phyloP scores from a whole-genome alignment of 2,329 filamentous ascomycete genomes.

The Periconia digitata region DNA sequence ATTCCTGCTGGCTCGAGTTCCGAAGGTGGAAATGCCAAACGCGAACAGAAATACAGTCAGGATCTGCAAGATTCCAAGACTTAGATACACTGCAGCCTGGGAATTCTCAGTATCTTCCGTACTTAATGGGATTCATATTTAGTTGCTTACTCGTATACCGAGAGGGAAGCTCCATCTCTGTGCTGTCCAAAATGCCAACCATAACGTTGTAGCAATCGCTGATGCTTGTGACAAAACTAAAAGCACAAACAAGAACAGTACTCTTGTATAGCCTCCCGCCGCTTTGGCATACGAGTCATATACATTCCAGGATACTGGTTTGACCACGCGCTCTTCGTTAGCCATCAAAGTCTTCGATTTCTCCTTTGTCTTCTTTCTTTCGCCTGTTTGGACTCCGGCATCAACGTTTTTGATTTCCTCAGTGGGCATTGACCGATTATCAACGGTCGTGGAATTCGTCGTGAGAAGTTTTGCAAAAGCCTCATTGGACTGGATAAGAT shows the following conservation, averaged over 20 bases:
- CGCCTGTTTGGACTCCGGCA: constrained; percentile 60
- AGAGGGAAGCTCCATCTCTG: too few species aligned
- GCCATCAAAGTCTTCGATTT: constrained; percentile 66
- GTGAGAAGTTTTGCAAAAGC: constrained; percentile 82
- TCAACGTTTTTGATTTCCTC: constrained; percentile 54
- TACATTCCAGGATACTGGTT: constrained; percentile 77
- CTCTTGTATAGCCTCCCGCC: constrained; percentile 72
- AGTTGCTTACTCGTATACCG: too few species aligned
- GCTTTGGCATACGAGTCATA: constrained; percentile 79
- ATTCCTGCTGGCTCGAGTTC: constrained; percentile 77
- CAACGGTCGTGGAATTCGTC: constrained; percentile 68
- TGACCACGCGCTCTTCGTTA: constrained; percentile 68
- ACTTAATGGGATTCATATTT: too few species aligned
- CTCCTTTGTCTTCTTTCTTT: constrained; percentile 61
- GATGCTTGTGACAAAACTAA: neutral
- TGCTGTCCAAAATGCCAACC: too few species aligned
- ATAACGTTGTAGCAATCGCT: constrained; percentile 24
- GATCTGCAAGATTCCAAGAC: constrained; percentile 70
- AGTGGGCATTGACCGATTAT: constrained; percentile 49
- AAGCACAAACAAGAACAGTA: constrained; percentile 2
- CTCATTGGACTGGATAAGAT: constrained; percentile 77
- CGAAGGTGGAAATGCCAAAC: constrained; percentile 73
- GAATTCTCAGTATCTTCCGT: too few species aligned
- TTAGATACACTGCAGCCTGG: constrained; percentile 67
- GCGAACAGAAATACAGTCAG: constrained; percentile 80